A percentile compares a stretch with the other conserved stretches of the same genome.
Conservation (phyloP, 1,284 basidiomycete species). For the Cryptococcus sp. region DNA sequence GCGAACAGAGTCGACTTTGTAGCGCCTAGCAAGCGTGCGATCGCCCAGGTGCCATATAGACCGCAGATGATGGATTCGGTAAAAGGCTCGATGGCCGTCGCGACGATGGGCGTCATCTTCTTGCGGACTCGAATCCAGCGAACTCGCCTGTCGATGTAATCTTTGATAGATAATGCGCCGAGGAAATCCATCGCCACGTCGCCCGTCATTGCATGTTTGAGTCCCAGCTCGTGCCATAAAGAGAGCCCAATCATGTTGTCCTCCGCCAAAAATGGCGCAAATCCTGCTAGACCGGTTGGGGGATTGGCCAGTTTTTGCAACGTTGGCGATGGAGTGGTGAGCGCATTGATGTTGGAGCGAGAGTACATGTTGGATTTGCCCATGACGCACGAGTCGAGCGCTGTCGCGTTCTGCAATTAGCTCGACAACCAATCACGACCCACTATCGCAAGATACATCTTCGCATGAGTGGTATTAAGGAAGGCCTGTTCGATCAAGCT, state of each 20-base stretch:
- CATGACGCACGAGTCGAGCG: conserved; percentile 90
- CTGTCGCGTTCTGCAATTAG: conserved; percentile 51
- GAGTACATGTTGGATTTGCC: conserved; percentile 96
- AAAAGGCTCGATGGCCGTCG: conserved; percentile 80
- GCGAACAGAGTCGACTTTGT: conserved; percentile 60
- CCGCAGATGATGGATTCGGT: conserved; percentile 76
- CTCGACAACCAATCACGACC: conserved; percentile 12
- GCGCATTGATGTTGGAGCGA: conserved; percentile 60
- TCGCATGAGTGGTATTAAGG: conserved; percentile 94
- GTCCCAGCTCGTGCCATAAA: conserved; percentile 82
- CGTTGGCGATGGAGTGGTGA: conserved; percentile 36
- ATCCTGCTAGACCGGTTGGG: conserved; percentile 60
- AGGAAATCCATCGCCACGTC: conserved; percentile 86
- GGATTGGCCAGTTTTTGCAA: conserved; percentile 25
- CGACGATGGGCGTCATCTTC: conserved; percentile 70
- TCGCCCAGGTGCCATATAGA: conserved; percentile 57
- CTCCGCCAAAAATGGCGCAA: conserved; percentile 82
- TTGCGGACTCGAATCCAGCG: conserved; percentile 94
- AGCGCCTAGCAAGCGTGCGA: conserved; percentile 55
- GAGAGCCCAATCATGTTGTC: conserved; percentile 90
- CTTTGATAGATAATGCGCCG: conserved; percentile 70
- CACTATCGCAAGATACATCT: conserved; percentile 93
- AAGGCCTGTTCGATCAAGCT: conserved; percentile 88
- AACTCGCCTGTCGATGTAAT: conserved; percentile 77
- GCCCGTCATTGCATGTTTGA: conserved; percentile 77